Percentiles rank a stretch among this genome's conserved stretches.
These are phyloP conservation scores for Rasamsonia emersonii DNA, from an alignment of 2,329 filamentous ascomycete species.

Conservation along the genomic window DNA sequence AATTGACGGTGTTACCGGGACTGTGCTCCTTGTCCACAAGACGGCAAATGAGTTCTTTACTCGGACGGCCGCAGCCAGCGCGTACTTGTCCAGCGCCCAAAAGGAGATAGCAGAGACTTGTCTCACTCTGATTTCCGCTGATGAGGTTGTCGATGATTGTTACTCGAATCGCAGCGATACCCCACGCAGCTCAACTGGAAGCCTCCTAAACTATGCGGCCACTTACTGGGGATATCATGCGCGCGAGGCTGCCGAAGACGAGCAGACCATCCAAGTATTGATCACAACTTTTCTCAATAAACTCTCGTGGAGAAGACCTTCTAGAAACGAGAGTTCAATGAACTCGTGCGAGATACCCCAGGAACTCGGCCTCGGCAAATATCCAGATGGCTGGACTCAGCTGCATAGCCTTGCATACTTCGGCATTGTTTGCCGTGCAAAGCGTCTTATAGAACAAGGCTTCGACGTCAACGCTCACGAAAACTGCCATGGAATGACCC, in stretches of 20 bases:
- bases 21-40: constrained; percentile 20
- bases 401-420: constrained; percentile 23
- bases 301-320: constrained; percentile 21
- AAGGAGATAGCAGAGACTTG: constrained; percentile 23
- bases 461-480: constrained; percentile 16
- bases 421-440: constrained; percentile 16
- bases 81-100: constrained; percentile 21
- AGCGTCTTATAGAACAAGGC: constrained; percentile 18
- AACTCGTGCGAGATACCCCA: constrained; percentile 11
- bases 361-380: constrained; percentile 18
- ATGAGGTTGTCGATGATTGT: constrained; percentile 25
- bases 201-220: constrained; percentile 18
- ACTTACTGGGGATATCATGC: constrained; percentile 24
- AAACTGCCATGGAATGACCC: constrained; percentile 17
- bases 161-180: constrained; percentile 13
- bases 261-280: constrained; percentile 21
- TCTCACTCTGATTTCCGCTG: constrained; percentile 16
- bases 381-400: constrained; percentile 19
- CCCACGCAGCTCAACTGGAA: constrained; percentile 8
- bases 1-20: constrained; percentile 17
- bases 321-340: constrained; percentile 6
- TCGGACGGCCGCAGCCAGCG: constrained; percentile 16
- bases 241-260: constrained; percentile 18
- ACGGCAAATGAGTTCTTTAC: constrained; percentile 23
- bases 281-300: constrained; percentile 27